Evolutionary conservation across 1,284 basidiomycete genomes (phyloP), one percentile per base, ranked within the genome.

Genomic region (Retiboletus flavoniger): DNA sequence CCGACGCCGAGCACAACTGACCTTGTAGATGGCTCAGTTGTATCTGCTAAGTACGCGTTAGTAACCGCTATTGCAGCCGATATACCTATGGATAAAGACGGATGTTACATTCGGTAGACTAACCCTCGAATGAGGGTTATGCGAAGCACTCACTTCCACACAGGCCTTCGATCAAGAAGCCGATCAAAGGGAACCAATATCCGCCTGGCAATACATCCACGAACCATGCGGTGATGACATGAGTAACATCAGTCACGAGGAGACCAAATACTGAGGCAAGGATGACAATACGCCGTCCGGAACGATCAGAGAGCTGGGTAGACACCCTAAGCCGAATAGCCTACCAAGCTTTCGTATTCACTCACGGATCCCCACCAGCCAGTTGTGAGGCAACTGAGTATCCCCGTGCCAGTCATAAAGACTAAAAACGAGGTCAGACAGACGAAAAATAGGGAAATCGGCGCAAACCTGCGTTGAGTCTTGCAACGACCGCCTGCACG

Each of bases 161-260:
- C 4, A 80, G 56, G 8, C 94, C 95, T 59, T 95, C 92, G 2
- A 93, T 56, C 4, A 85, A 62, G 9, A 87, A 83, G 1, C 89
- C 89, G 13, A 89, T 61, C 9, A 95, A 63, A n/a, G 95, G 76
- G 65, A 91, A 87, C 80, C 89, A 89, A 69, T 93, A 93, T 13
- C 91, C 89, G 6, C 91, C 89, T 1, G 90, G 89, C 7, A 91
- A 72, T 16, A 72, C 63, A 50, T 81, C 72, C 34, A 81, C 81
- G 68, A 80, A 87, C 47, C 74, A 75, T 31, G 82, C 77, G 9
- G 90, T 86, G 49, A 86, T 63, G 48, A 94, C 78, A 62, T 93
- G 87, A 57, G 75, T 82, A 26, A 82, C 60, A 61, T 93, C 89
- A 61, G 79, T 82, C 40, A 85, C 55, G 26, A 95, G 67, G 7